Conservation (phyloP, 164 flowering plant genomes). For the Stephania yunnanensis region DNA sequence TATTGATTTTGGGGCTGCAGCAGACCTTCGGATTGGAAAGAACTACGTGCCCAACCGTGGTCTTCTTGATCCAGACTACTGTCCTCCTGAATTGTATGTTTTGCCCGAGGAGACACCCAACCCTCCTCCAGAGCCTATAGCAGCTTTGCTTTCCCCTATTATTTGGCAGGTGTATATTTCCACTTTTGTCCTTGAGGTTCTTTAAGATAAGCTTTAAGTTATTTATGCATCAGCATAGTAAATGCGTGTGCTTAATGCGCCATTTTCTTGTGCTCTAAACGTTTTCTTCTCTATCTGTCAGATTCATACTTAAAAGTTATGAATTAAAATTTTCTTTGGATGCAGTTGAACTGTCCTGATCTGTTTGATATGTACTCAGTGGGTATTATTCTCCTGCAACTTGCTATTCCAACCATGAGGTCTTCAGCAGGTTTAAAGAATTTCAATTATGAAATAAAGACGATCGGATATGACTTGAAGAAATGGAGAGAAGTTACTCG, state of each 20-base stretch:
- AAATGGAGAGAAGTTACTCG: constrained; percentile 80
- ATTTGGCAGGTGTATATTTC: constrained; percentile 71
- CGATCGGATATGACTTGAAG: constrained; percentile 59
- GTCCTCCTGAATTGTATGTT: constrained; percentile 91
- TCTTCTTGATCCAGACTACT: constrained; percentile 87
- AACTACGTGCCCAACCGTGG: constrained; percentile 69
- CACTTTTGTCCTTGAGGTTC: not conserved
- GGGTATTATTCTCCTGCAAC: constrained; percentile 85
- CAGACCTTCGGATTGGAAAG: constrained; percentile 94
- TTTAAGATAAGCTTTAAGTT: not conserved
- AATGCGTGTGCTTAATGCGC: no score
- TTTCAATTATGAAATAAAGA: constrained; percentile 70
- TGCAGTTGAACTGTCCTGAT: constrained; percentile 96
- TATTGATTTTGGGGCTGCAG: constrained; percentile 95
- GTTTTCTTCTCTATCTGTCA: no score
- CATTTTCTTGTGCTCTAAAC: no score
- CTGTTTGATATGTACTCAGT: constrained; percentile 96
- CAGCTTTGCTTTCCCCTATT: constrained; percentile 87
- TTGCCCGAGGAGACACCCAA: constrained; percentile 94
- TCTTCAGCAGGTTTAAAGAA: constrained; percentile 73
- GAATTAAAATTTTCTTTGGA: constrained; percentile 9
- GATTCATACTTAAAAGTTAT: not conserved
- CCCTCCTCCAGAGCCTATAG: constrained; percentile 95
- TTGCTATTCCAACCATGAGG: constrained; percentile 83
- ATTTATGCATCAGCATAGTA: not conserved